Evolutionary conservation across 352 stramenopile species (phyloP).

Genomic region (Phytophthora uliginosa): DNA sequence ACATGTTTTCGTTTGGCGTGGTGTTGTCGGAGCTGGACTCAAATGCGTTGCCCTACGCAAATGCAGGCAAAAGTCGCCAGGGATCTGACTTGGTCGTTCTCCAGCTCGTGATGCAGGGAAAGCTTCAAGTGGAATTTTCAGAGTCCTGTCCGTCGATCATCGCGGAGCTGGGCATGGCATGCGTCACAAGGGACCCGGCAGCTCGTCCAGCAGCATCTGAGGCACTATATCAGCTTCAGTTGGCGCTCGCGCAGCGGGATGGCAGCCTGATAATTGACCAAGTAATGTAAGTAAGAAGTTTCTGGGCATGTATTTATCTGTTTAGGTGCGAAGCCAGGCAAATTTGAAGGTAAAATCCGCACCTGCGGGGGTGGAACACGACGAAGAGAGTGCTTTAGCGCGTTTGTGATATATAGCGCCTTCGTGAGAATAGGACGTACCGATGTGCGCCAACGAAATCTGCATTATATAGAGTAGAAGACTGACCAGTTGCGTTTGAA

Average conservation of each 20-base stretch:
- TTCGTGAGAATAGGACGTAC: conserved; percentile 2
- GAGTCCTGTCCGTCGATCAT: conserved; percentile 16
- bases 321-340: neutral
- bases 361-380: neutral
- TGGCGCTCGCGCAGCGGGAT: conserved; percentile 13
- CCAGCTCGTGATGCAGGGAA: conserved; percentile 36
- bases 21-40: conserved; percentile 43
- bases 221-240: conserved; percentile 32
- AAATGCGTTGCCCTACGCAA: conserved; percentile 34
- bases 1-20: conserved; percentile 50
- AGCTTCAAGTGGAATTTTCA: conserved; percentile 40
- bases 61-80: conserved; percentile 15
- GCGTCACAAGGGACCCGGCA: conserved; percentile 29
- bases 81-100: conserved; percentile 37
- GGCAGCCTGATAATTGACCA: neutral
- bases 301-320: neutral
- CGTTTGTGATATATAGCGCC: neutral
- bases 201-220: conserved; percentile 34
- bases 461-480: conserved; percentile 45
- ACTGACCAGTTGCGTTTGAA: conserved; percentile 40
- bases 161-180: conserved; percentile 28
- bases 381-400: neutral
- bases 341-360: neutral
- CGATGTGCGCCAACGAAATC: conserved; percentile 38
- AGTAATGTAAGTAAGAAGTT: no score